Evolutionary conservation across 352 stramenopile genomes (phyloP), one percentile per base, ranked within the genome.

Genomic region (Phytophthora rubi): DNA sequence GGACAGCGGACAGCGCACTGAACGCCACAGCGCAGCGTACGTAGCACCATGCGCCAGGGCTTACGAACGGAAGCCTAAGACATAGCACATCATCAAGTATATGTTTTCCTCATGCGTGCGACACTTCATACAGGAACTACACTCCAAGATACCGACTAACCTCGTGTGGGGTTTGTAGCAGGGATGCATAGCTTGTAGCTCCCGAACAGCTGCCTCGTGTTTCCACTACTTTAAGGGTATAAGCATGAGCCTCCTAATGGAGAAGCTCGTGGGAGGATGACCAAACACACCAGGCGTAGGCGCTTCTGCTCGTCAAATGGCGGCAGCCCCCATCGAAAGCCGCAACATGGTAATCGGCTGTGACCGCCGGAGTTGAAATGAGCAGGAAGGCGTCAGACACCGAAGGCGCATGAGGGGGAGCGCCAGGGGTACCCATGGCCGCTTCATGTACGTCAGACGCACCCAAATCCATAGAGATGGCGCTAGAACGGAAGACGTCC

Each of bases 211-310:
- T 26, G 23, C 23, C 23, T 26, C 23, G 23, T 26, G 23, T 0
- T 26, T 26, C 23, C 2, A 3, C 23, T 26, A 26, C 23, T 26
- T 26, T 26, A 26, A 26, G 23, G 23, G 23, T 26, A 26, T 71
- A 79, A 1, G 52, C 9, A 23, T 7, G 3, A 0, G 44, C 56
- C 5, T 52, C 16, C 68, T 68, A 71, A 21, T 65, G 62, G 2
- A 75, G 6, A 1, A 70, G 15, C 0, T 8, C 0, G n/a, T 53
- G 13, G 2, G 1, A 7, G 0, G 10, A 18, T 0, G 44, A 33
- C 72, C 59, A 80, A 0, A 76, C 60, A 18, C 55, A 80, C 53
- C 72, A 71, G 6, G n/a, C 64, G 18, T 47, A 66, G 0, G 63
- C 67, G 18, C 62, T 69, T 4, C 21, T 48, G 15, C 42, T 13